Evolutionary conservation across 257 asterid species (phyloP).

Genomic region (Mitragyna speciosa): DNA sequence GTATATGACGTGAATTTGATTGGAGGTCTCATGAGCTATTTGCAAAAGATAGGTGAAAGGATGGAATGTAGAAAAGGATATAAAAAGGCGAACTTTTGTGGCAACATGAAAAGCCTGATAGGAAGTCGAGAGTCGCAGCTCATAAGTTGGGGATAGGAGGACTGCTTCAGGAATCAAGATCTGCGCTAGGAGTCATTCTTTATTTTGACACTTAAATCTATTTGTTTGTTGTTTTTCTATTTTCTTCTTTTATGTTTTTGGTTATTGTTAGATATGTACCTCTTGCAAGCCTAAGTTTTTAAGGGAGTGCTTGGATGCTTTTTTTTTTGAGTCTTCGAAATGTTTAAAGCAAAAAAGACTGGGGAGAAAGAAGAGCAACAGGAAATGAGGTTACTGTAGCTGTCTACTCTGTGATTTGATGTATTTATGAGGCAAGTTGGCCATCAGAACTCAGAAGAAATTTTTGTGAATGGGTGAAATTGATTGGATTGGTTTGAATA

Average conservation of each 20-base stretch:
- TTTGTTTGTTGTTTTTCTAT: constrained; percentile 24
- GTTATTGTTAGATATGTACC: constrained; percentile 20
- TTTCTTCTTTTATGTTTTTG: constrained; percentile 22
- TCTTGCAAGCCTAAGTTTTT: constrained; percentile 54
- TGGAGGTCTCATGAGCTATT: background rate
- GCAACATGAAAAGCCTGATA: background rate
- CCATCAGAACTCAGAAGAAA: constrained; percentile 32
- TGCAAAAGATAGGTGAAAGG: background rate
- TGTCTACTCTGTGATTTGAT: constrained; percentile 47
- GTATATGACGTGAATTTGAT: constrained; percentile 1
- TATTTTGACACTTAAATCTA: constrained; percentile 22
- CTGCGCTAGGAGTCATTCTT: background rate
- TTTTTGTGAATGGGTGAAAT: constrained; percentile 25
- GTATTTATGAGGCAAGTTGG: constrained; percentile 36
- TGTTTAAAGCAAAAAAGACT: constrained; percentile 12
- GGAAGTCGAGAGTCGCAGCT: constrained; percentile 7
- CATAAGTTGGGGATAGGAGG: constrained; percentile 6
- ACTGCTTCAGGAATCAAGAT: background rate
- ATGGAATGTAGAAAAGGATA: background rate
- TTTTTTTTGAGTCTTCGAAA: constrained; percentile 17
- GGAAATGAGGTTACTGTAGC: constrained; percentile 20
- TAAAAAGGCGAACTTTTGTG: background rate
- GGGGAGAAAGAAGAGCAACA: background rate
- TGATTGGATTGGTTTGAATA: constrained; percentile 52
- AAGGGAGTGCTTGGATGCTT: constrained; percentile 45